Evolutionary conservation across 176 grass and related monocot genomes (phyloP).

Genomic region (Echinochloa phyllopogon): DNA sequence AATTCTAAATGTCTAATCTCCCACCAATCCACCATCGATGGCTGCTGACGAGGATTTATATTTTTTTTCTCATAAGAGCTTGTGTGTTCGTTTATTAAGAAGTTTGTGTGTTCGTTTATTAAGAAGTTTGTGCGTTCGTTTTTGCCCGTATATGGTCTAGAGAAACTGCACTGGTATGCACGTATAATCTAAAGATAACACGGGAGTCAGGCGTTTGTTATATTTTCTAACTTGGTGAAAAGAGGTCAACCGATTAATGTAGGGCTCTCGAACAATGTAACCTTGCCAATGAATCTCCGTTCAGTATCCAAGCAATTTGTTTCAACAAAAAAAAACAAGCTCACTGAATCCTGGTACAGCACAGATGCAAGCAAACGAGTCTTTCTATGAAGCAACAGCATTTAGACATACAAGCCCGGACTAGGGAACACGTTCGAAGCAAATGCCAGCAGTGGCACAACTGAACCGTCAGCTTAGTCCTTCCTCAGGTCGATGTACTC

Average conservation of each 20-base stretch:
- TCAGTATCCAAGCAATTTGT: slow-evolving; percentile 37
- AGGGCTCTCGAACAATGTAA: background rate
- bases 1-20: background rate
- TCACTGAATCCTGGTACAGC: slow-evolving; percentile 43
- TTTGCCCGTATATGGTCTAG: background rate
- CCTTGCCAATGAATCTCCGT: slow-evolving; percentile 7
- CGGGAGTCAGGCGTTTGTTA: background rate
- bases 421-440: background rate
- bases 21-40: background rate
- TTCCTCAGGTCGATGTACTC: slow-evolving; percentile 96
- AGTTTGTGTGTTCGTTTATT: too few species aligned
- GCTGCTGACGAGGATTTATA: too few species aligned
- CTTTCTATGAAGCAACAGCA: slow-evolving; percentile 35
- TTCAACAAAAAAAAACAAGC: slow-evolving; percentile 30
- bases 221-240: background rate
- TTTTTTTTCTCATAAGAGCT: too few species aligned
- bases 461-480: slow-evolving; percentile 49
- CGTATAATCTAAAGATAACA: background rate
- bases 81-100: too few species aligned
- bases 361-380: slow-evolving; percentile 39
- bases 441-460: slow-evolving; percentile 21
- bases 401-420: slow-evolving; percentile 27
- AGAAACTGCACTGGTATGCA: background rate
- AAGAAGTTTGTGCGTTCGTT: too few species aligned
- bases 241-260: background rate